A percentile compares a stretch with the other conserved stretches of the same genome.
phyloP scores from a whole-genome alignment of 2,329 filamentous ascomycete genomes.

The Alternaria ventricosa region DNA sequence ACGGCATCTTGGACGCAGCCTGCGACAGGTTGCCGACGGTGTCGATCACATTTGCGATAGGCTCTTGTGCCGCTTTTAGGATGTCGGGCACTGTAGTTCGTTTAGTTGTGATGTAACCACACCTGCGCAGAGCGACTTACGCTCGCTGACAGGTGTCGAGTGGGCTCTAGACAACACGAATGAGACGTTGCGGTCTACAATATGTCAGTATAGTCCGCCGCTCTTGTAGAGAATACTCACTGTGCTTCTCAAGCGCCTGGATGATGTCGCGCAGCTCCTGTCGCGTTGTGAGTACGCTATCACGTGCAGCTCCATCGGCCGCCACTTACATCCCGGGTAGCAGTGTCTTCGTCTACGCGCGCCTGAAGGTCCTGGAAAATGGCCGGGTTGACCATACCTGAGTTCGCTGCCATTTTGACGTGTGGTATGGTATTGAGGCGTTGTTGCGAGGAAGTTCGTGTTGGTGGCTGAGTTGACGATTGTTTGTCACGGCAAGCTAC shows the following conservation, averaged over 20 bases:
- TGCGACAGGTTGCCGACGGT: conserved; percentile 73
- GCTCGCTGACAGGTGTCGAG: conserved; percentile 73
- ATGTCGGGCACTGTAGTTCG: conserved; percentile 67
- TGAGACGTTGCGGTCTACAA: conserved; percentile 73
- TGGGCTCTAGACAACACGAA: conserved; percentile 88
- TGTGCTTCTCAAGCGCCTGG: conserved; percentile 80
- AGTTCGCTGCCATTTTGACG: conserved; percentile 34
- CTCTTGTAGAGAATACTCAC: conserved; percentile 42
- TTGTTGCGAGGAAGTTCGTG: neutral
- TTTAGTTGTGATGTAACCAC: conserved; percentile 12
- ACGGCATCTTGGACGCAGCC: conserved; percentile 84
- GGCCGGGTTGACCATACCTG: conserved; percentile 73
- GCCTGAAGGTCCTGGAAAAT: conserved; percentile 88
- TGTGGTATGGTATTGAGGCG: neutral
- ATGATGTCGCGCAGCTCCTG: conserved; percentile 80
- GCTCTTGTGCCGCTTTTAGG: conserved; percentile 70
- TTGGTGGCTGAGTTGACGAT: neutral
- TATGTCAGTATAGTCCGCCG: conserved; percentile 11
- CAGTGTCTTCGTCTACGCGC: conserved; percentile 86
- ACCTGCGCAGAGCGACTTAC: conserved; percentile 52
- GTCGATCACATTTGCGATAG: conserved; percentile 74
- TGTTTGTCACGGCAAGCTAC: neutral
- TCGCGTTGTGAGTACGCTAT: conserved; percentile 38
- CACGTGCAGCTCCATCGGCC: conserved; percentile 26
- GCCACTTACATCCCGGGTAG: conserved; percentile 72